Evolutionary conservation across 306 rosid genomes (phyloP).

Genomic region (Gastrolobium villosum): DNA sequence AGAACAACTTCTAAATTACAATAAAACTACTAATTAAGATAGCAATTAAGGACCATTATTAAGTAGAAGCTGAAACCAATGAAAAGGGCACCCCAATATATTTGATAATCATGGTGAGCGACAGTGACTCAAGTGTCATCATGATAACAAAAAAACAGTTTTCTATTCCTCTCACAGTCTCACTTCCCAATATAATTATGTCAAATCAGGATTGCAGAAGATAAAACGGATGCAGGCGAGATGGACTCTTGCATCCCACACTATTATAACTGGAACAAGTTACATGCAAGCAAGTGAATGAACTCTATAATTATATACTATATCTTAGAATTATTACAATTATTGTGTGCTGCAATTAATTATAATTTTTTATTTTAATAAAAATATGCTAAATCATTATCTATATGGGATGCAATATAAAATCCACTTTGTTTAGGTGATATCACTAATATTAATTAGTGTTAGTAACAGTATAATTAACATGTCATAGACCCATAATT

Average conservation of each 20-base stretch:
- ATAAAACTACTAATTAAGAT: slow-evolving; percentile 17
- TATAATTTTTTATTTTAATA: no score
- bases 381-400: no score
- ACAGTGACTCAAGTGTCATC: slow-evolving; percentile 18
- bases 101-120: slow-evolving; percentile 32
- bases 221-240: neutral
- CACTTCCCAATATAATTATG: no score
- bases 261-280: neutral
- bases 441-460: no score
- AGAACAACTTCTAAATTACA: slow-evolving; percentile 2
- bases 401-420: no score
- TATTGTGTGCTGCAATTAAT: no score
- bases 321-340: no score
- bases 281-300: no score
- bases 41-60: slow-evolving; percentile 30
- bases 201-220: slow-evolving; percentile 4
- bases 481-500: no score
- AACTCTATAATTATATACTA: no score
- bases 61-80: slow-evolving; percentile 16
- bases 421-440: no score
- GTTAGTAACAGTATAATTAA: no score
- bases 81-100: slow-evolving; percentile 32
- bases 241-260: slow-evolving; percentile 30
- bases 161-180: neutral
- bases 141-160: slow-evolving; percentile 9